Base-by-base conservation (phyloP, 1,284 basidiomycete genomes). In the Heterobasidion occidentale region DNA sequence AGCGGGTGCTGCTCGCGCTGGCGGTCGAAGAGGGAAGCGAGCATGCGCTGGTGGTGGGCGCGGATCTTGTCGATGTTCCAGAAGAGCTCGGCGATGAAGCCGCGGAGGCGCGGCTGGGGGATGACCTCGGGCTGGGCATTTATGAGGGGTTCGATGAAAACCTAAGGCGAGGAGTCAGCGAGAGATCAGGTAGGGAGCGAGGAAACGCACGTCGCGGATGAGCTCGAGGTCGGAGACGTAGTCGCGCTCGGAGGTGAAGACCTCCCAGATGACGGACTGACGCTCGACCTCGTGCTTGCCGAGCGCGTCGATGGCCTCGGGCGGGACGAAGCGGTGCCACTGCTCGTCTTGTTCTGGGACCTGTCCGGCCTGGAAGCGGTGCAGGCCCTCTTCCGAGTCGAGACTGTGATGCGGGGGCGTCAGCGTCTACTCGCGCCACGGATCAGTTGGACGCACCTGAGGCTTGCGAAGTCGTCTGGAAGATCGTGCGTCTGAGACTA, bases 1-100 rank as follows among this genome's bases (percentile, higher is more conserved):
- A 93, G 67, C 7, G 91, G 91, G 67, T 92, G 91, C 61, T 92
- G 88, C 14, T 90, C 83, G 51, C 77, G 74, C 66, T 94, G 91
- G 44, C 90, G 79, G 49, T 74, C 74, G 64, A 90, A 89, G 14
- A 94, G 74, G 1, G 77, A 73, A 1, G 63, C 77, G n/a, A 92
- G 72, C 74, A 92, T 79, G 12, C 71, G 73, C 58, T 83, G 76
- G 64, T 94, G 91, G 56, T 83, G 78, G 0, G 69, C 67, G 9
- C 83, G 70, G 20, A 94, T 84, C 53, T 80, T 73, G 57, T 77
- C 70, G 5, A 92, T 67, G 60, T 92, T 91, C 63, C 80, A 84
- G 70, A 94, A 94, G 9, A 92, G 87, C 59, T 86, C 83, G 1
- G 72, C 67, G 19, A 92, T 71, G 63, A 92, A 93, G 2, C 69